Evolutionary conservation across 2,329 filamentous ascomycete genomes (phyloP).

Genomic region (Sphaerulina musiva): DNA sequence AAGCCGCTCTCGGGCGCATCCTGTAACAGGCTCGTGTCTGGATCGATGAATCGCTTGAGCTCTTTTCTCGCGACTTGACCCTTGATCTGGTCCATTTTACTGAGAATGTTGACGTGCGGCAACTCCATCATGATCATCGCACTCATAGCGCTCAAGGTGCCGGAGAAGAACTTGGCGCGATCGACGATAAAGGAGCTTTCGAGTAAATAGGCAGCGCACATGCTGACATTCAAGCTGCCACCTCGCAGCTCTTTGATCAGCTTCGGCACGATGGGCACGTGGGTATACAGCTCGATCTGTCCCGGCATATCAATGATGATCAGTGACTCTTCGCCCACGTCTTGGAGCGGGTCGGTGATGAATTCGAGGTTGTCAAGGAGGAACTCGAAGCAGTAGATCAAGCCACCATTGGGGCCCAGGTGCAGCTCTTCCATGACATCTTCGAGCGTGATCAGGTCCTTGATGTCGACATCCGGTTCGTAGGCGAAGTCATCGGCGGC

Average conservation of each 20-base stretch:
- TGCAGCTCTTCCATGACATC: conserved; percentile 96
- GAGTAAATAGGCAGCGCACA: conserved; percentile 89
- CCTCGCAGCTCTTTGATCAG: conserved; percentile 76
- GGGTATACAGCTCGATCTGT: conserved; percentile 97
- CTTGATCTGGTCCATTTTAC: conserved; percentile 96
- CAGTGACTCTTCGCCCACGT: conserved; percentile 86
- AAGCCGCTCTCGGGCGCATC: conserved; percentile 60
- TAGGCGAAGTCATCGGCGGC: conserved; percentile 91
- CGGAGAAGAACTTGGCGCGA: conserved; percentile 93
- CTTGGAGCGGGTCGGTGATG: conserved; percentile 74
- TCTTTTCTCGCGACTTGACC: conserved; percentile 82
- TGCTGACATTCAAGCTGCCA: conserved; percentile 77
- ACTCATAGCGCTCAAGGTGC: conserved; percentile 92
- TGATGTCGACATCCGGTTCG: conserved; percentile 88
- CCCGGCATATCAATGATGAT: conserved; percentile 99
- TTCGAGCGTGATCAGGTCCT: conserved; percentile 84
- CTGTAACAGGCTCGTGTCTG: conserved; percentile 74
- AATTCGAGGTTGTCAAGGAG: conserved; percentile 92
- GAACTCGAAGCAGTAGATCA: conserved; percentile 97
- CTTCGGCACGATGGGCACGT: conserved; percentile 83
- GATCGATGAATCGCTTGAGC: conserved; percentile 81
- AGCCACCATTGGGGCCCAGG: conserved; percentile 81
- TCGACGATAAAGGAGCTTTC: conserved; percentile 95
- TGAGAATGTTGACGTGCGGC: conserved; percentile 91
- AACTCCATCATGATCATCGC: conserved; percentile 99